Evolutionary conservation across 2,329 filamentous ascomycete species (phyloP), one percentile per base, ranked within the genome.

Genomic region (Alternaria sp.): DNA sequence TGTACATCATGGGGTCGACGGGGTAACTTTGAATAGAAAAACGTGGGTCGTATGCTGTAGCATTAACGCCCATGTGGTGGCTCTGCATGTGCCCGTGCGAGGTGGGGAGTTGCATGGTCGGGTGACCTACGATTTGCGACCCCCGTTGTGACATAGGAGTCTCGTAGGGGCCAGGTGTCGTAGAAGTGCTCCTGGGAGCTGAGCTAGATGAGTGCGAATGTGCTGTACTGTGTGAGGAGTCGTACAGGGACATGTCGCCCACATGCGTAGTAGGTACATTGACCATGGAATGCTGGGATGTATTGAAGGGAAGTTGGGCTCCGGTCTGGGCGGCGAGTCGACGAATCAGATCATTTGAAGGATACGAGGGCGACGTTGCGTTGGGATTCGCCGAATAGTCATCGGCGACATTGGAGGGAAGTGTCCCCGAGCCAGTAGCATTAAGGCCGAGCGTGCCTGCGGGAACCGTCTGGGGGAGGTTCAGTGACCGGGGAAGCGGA

Each of bases 1-100:
- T 77, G 58, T 70, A 78, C 61, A 74, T 72, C 74, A 78, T 77
- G 14, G 75, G 74, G 61, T 78, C 74, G 40, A 77, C 72, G 18
- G 72, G 74, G 58, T 72, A 78, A 20, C 72, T 72, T 56, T 74
- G 74, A 44, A 76, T 68, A 11, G 62, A 63, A 55, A 74, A 78
- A 43, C 75, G 65, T 7, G 74, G 74, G 54, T 78, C 75, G 61
- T 78, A 78, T 44, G 71, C 63, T 22, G 69, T 69, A 10, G 70
- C 57, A 51, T 68, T 73, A 9, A 77, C 67, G 52, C 71, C 68
- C 36, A 77, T 64, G 48, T 75, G 75, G 52, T 78, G 75, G 20
- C 65, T 63, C 54, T 73, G 73, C 59, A 78, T 68, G 43, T 77
- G 74, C 25, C 59, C 48, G 53, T 74, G 71, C 38, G 70, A 68